Evolutionary conservation across 306 rosid species (phyloP), one percentile per base, ranked within the genome.

Genomic region (Pterocarpus macrocarpus): DNA sequence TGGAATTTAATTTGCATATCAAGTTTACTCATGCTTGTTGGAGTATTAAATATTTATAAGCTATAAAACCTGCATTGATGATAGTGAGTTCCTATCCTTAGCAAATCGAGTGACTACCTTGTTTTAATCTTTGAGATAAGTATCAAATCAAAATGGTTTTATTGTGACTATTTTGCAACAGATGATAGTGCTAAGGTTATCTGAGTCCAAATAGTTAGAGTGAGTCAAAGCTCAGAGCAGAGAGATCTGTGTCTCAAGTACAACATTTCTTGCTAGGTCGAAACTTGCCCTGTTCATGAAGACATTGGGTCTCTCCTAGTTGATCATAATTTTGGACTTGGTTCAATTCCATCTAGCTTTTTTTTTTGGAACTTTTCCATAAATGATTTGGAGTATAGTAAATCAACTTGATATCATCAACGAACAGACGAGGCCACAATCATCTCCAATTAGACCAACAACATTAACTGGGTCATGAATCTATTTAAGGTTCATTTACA

Each of bases 1-100:
- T 35, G 83, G 28, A 50, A 80, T 79, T 10, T 47, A 63, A 59
- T 59, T 59, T 71, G 65, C n/a, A 13, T 49, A 59, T 11, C 43
- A 61, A 11, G 17, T 30, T 80, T 61, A 49, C 39, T 59, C 64
- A 17, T 71, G 50, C 55, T 64, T 4, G 1, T 45, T 34, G 57
- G 39, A 58, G 14, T 32, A 34, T 33, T 62, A 43, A 32, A 69
- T 78, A 57, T 71, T 71, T 41, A 22, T 5, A 22, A 57, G 49
- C 61, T 22, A 57, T 43, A 35, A 78, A 43, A 47, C 11, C 36
- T 34, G 22, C 3, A n/a, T 15, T 16, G 8, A 32, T 45, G 41
- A 30, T 10, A 30, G 58, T 13, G 41, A 12, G 22, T 12, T 47
- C 3, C 2, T 28, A 33, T 14, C 61, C 30, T n/a, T 10, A 56